Percentiles rank a stretch among this genome's conserved stretches.
Conservation (phyloP, 306 rosid species). For the Parietaria judaica region DNA sequence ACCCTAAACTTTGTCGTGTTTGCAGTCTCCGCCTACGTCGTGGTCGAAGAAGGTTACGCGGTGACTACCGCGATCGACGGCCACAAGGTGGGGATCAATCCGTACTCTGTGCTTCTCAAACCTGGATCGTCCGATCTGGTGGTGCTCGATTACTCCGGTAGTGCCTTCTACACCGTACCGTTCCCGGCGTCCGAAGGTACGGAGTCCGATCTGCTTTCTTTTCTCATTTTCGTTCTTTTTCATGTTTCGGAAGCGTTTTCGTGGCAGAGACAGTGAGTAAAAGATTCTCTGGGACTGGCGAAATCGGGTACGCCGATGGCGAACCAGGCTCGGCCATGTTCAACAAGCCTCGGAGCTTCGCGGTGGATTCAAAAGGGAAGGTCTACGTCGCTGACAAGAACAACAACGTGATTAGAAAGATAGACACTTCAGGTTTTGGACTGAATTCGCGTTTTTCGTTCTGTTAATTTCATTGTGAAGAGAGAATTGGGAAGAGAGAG, state of each 20-base stretch:
- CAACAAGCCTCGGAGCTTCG: slow-evolving; percentile 46
- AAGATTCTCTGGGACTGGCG: too few species aligned
- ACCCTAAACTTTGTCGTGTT: too few species aligned
- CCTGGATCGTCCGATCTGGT: slow-evolving; percentile 49
- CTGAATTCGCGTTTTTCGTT: background rate
- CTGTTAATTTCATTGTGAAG: too few species aligned
- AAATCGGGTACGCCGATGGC: slow-evolving; percentile 50
- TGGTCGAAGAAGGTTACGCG: too few species aligned
- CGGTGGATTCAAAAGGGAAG: slow-evolving; percentile 49
- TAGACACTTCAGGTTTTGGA: slow-evolving; percentile 35
- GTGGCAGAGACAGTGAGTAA: slow-evolving; percentile 38
- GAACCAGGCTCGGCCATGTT: slow-evolving; percentile 38
- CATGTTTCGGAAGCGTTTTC: background rate
- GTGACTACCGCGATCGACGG: too few species aligned
- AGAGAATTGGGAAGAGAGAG: too few species aligned
- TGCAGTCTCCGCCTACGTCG: too few species aligned
- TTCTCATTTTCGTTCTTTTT: background rate
- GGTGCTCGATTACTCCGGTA: slow-evolving; percentile 39
- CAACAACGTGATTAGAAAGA: slow-evolving; percentile 45
- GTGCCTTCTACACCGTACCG: slow-evolving; percentile 40
- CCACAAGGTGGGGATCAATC: slow-evolving; percentile 40
- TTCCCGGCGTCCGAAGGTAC: slow-evolving; percentile 51
- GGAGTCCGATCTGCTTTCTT: background rate
- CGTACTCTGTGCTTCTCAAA: slow-evolving; percentile 26
- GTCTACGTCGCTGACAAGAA: slow-evolving; percentile 56